Base-by-base conservation (phyloP, 495 filamentous ascomycete species). In the Annulohypoxylon moriforme region DNA sequence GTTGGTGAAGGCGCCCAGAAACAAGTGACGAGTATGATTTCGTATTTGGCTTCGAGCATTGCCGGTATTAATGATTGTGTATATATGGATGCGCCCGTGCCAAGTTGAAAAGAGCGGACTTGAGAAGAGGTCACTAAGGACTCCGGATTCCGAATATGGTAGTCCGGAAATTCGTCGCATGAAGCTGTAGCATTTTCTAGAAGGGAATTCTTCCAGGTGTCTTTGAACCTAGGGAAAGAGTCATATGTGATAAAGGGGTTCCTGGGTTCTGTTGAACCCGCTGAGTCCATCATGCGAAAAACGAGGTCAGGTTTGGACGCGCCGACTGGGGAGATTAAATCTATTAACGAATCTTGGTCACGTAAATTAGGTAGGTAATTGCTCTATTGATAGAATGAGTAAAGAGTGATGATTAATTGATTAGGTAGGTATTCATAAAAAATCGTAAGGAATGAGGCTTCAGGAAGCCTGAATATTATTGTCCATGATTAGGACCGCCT, bases 1-100 rank as follows among this genome's bases (percentile, higher is more conserved):
- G 86, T 87, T 3, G 79, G 69, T 0, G 90, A 92, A 1, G 79
- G 75, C 1, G 89, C 88, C 92, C 91, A 94, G 78, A 92, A 94
- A 75, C 92, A 93, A 13, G 92, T 93, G 3, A 92, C 89, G 47
- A 94, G 81, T 49, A 93, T 84, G 29, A 94, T 77, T 70, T 93
- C 92, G 44, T 81, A 75, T 13, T 84, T 73, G 1, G 91, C 89
- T 6, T 78, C 70, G 0, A 81, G 71, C 29, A 93, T 86, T 36
- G 86, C 85, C 6, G 89, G 86, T 3, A 89, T 78, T 6, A 91
- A 77, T 5, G 81, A 72, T 9, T 74, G 67, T 7, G 84, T 83
- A 49, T 82, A 88, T 40, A 92, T 80, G 31, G 83, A 81, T 10
- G 83, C 81, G 4, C 90, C 89, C 0, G 85, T 91, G 38, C 90